phyloP scores from a whole-genome alignment of 345 rosid genomes.

The Pelargonium nanum region DNA sequence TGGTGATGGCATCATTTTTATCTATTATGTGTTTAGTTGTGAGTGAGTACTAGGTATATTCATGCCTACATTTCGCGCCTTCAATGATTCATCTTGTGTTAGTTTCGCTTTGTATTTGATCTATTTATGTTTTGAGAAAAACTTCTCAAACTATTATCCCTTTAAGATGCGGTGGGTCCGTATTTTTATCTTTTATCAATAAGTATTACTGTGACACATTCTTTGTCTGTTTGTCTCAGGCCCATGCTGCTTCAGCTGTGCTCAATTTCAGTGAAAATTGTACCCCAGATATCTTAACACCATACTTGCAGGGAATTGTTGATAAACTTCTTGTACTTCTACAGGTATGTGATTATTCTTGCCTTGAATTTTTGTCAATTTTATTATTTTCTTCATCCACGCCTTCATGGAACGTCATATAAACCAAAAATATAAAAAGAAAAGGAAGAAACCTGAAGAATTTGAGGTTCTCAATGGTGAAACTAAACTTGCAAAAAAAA shows the following conservation, averaged over 20 bases:
- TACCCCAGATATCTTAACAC: conserved; percentile 82
- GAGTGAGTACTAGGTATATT: too few relatives aligned
- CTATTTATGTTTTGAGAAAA: neutral
- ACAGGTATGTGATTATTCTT: conserved; percentile 44
- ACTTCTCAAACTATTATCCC: neutral
- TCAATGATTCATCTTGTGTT: neutral
- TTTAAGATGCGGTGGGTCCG: neutral
- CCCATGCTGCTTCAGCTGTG: conserved; percentile 99
- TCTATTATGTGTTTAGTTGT: too few relatives aligned
- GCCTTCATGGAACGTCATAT: too few relatives aligned
- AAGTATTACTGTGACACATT: neutral
- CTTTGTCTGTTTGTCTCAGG: conserved; percentile 41
- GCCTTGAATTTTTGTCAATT: neutral
- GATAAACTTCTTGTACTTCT: conserved; percentile 89
- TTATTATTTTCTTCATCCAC: too few relatives aligned
- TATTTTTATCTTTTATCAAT: neutral
- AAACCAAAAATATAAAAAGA: too few relatives aligned
- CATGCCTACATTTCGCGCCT: neutral
- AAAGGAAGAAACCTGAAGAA: too few relatives aligned
- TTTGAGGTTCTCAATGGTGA: too few relatives aligned
- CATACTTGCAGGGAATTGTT: conserved; percentile 84
- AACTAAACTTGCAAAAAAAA: too few relatives aligned
- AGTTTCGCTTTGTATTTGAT: neutral
- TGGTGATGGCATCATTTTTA: too few relatives aligned
- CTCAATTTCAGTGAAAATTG: conserved; percentile 99